phyloP scores from a whole-genome alignment of 768 basidiomycete genomes.

The Lyophyllum semitale region DNA sequence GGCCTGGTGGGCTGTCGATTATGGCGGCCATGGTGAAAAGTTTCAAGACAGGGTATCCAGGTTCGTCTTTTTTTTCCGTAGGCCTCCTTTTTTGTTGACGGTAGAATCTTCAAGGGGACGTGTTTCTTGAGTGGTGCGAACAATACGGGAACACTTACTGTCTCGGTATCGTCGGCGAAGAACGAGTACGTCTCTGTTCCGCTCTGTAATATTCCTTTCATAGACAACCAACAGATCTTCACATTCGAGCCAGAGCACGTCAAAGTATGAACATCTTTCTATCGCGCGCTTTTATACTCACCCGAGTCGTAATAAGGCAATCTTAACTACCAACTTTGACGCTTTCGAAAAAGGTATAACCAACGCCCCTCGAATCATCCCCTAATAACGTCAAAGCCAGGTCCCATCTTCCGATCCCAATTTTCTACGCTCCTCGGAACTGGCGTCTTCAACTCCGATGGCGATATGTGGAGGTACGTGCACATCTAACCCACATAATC shows the following conservation, averaged over 20 bases:
- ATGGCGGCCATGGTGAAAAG: constrained; percentile 22
- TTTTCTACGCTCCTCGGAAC: constrained; percentile 46
- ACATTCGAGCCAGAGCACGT: constrained; percentile 49
- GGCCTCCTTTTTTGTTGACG: not conserved
- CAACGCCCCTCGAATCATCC: too few species aligned
- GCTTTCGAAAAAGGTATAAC: constrained; percentile 48
- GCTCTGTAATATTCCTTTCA: not conserved
- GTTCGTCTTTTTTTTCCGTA: constrained; percentile 28
- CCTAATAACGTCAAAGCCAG: too few species aligned
- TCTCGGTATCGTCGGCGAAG: constrained; percentile 29
- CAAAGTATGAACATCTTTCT: constrained; percentile 30
- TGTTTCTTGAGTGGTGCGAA: constrained; percentile 22
- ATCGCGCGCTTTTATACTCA: not conserved
- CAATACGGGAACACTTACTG: constrained; percentile 26
- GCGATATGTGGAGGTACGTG: constrained; percentile 71
- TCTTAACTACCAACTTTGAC: constrained; percentile 50
- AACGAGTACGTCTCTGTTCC: constrained; percentile 24
- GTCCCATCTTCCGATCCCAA: constrained; percentile 25
- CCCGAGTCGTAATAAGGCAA: constrained; percentile 29
- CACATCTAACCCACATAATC: not conserved
- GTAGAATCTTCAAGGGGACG: constrained; percentile 24
- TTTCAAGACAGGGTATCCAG: constrained; percentile 31
- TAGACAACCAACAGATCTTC: constrained; percentile 30
- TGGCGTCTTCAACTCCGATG: constrained; percentile 64
- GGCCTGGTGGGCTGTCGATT: constrained; percentile 38